Conservation (phyloP, 2,329 filamentous ascomycete species). For the Calonectria pseudoturangicola region DNA sequence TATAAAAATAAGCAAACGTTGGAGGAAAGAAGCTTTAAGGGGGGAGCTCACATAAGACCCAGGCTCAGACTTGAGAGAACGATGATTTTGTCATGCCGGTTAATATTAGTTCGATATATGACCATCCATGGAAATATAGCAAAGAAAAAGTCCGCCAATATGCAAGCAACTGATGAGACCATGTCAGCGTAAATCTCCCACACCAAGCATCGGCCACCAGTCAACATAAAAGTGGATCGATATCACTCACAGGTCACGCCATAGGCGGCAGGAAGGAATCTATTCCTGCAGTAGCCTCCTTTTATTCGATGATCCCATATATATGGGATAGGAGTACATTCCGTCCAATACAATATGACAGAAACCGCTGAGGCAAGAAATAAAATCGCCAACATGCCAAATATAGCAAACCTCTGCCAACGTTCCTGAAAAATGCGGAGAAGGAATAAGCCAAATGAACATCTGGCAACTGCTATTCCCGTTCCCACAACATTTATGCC, state of each 20-base stretch:
- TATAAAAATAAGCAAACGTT: neutral
- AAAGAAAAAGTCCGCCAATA: slow-evolving; percentile 9
- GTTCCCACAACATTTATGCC: slow-evolving; percentile 10
- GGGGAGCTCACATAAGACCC: neutral
- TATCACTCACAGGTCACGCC: slow-evolving; percentile 2
- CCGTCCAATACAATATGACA: neutral
- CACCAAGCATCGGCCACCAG: too few relatives aligned
- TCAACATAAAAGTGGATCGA: too few relatives aligned
- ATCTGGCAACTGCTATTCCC: slow-evolving; percentile 4
- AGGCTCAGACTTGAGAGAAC: neutral
- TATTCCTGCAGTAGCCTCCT: slow-evolving; percentile 1
- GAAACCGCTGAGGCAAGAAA: slow-evolving; percentile 1
- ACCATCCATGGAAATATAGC: slow-evolving; percentile 12
- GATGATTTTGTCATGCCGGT: slow-evolving; percentile 2
- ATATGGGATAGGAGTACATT: slow-evolving; percentile 11
- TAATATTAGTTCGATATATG: slow-evolving; percentile 1
- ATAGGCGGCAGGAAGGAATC: slow-evolving; percentile 13
- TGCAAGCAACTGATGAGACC: neutral
- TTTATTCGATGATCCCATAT: slow-evolving; percentile 13
- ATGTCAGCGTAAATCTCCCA: neutral
- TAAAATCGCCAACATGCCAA: neutral
- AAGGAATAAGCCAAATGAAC: slow-evolving; percentile 9
- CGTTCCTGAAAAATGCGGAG: slow-evolving; percentile 19
- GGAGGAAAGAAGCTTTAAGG: too few relatives aligned
- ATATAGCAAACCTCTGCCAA: slow-evolving; percentile 3